These are phyloP conservation scores for Cyberlindnera xylosilytica DNA, from an alignment of 805 yeast genomes.

Conservation along the genomic window DNA sequence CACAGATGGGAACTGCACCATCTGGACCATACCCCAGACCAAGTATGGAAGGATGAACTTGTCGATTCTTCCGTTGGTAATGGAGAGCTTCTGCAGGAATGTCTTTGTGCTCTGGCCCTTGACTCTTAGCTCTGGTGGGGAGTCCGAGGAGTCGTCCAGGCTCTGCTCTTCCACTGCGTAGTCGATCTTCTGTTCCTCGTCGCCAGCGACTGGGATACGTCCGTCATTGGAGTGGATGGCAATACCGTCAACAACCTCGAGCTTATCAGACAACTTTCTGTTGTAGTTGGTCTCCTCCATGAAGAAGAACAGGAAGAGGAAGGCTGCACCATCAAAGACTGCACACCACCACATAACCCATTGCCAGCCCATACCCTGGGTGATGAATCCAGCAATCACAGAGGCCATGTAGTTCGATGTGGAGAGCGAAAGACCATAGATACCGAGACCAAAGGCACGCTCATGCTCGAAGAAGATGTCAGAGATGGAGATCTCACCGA, in stretches of 20 bases:
- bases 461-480: slow-evolving; percentile 52
- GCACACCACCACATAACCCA: slow-evolving; percentile 51
- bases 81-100: slow-evolving; percentile 40
- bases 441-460: slow-evolving; percentile 43
- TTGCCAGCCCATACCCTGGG: slow-evolving; percentile 46
- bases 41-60: slow-evolving; percentile 29
- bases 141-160: slow-evolving; percentile 2
- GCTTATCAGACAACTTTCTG: slow-evolving; percentile 23
- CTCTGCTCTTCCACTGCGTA: slow-evolving; percentile 15
- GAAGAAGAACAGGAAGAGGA: slow-evolving; percentile 37
- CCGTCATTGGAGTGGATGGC: slow-evolving; percentile 1
- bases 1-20: slow-evolving; percentile 50
- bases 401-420: slow-evolving; percentile 57
- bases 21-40: slow-evolving; percentile 36
- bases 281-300: slow-evolving; percentile 57
- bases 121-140: background rate
- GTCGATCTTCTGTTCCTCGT: slow-evolving; percentile 8
- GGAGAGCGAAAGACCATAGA: slow-evolving; percentile 52
- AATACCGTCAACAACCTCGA: slow-evolving; percentile 11
- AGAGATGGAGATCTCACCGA: slow-evolving; percentile 46
- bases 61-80: slow-evolving; percentile 35
- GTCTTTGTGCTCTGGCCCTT: slow-evolving; percentile 28
- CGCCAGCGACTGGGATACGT: slow-evolving; percentile 7
- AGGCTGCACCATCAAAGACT: slow-evolving; percentile 42
- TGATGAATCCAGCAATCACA: slow-evolving; percentile 55